phyloP scores from a whole-genome alignment of 2,329 filamentous ascomycete genomes.

The Cordyceps sp. region DNA sequence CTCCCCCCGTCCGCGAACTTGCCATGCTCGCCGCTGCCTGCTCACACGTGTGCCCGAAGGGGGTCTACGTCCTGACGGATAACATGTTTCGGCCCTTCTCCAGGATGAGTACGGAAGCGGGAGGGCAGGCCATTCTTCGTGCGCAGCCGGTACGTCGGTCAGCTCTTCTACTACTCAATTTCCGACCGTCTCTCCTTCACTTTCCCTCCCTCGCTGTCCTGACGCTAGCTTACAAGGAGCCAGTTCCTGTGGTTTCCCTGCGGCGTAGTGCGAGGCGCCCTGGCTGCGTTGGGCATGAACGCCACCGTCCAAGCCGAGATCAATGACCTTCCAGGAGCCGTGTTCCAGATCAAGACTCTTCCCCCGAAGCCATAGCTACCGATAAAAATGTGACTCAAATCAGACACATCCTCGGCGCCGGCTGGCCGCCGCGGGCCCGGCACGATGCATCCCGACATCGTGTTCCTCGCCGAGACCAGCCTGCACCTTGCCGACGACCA shows the following conservation, averaged over 20 bases:
- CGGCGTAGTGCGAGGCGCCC: conserved; percentile 77
- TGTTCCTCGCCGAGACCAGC: too few species aligned
- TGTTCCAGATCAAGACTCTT: conserved; percentile 89
- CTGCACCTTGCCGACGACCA: too few species aligned
- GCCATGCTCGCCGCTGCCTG: too few species aligned
- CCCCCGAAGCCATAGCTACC: conserved; percentile 40
- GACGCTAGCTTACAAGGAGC: conserved; percentile 4
- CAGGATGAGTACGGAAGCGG: conserved; percentile 72
- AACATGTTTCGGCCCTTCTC: conserved; percentile 77
- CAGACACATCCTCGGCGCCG: neutral
- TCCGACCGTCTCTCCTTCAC: neutral
- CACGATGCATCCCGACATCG: too few species aligned
- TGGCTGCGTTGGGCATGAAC: conserved; percentile 80
- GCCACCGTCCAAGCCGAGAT: conserved; percentile 87
- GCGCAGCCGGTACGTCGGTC: conserved; percentile 56
- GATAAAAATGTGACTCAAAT: neutral
- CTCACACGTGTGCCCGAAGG: conserved; percentile 27
- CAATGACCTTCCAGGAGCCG: conserved; percentile 69
- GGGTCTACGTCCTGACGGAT: conserved; percentile 92
- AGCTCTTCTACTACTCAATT: neutral
- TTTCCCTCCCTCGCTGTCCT: neutral
- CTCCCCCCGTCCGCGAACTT: too few species aligned
- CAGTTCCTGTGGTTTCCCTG: conserved; percentile 93
- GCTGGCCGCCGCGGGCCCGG: neutral
- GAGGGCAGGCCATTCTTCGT: conserved; percentile 53